Conservation (phyloP, 176 grass and related monocot species). For the Pontederia crassipes region DNA sequence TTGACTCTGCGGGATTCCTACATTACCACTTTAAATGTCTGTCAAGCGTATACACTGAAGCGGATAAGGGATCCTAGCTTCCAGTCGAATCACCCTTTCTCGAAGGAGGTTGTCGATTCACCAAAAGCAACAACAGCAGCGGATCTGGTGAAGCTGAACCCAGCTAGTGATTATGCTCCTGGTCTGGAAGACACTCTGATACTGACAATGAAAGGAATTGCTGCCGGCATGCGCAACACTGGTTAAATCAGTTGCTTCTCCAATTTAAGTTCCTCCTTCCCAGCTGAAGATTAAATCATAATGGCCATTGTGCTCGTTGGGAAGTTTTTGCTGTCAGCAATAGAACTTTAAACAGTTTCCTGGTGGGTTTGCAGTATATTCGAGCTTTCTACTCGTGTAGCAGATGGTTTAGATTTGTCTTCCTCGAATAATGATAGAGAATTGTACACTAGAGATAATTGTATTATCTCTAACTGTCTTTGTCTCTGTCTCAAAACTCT, state of each 20-base stretch:
- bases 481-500: no score
- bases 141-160: slow-evolving; percentile 55
- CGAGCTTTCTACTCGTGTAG: no score
- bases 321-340: no score
- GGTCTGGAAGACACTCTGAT: slow-evolving; percentile 85
- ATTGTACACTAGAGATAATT: no score
- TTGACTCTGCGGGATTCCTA: slow-evolving; percentile 62
- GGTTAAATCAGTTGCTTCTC: slow-evolving; percentile 22
- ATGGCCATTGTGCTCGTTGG: no score
- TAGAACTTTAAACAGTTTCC: no score
- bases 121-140: slow-evolving; percentile 11
- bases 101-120: slow-evolving; percentile 29
- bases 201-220: slow-evolving; percentile 73
- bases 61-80: slow-evolving; percentile 39
- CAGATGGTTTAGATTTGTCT: no score
- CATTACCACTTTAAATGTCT: slow-evolving; percentile 64
- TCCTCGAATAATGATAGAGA: background rate
- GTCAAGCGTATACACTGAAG: slow-evolving; percentile 59
- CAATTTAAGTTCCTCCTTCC: background rate
- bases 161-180: slow-evolving; percentile 45
- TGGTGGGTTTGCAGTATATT: no score
- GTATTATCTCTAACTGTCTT: no score
- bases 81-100: slow-evolving; percentile 25
- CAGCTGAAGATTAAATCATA: no score
- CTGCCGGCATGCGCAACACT: slow-evolving; percentile 64